phyloP scores from a whole-genome alignment of 2,329 filamentous ascomycete genomes.

The Ophiocordyceps unilateralis region DNA sequence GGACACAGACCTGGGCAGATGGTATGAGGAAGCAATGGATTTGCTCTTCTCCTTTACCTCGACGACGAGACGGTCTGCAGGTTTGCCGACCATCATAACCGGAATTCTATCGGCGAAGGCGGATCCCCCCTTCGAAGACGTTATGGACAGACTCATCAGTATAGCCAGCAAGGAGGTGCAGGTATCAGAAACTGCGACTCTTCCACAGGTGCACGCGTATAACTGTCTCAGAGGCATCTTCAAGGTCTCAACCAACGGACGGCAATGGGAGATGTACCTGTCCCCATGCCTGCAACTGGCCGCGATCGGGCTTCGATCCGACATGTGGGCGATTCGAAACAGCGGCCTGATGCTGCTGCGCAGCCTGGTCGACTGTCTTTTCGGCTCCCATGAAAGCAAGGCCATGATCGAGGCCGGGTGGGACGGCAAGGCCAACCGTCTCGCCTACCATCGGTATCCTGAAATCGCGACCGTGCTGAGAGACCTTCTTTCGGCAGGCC shows the following conservation, averaged over 20 bases:
- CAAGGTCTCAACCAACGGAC: slow-evolving; percentile 61
- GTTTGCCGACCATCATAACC: slow-evolving; percentile 72
- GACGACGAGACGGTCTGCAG: slow-evolving; percentile 79
- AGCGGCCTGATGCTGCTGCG: slow-evolving; percentile 81
- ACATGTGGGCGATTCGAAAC: slow-evolving; percentile 88
- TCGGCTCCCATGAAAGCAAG: slow-evolving; percentile 62
- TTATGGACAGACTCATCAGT: slow-evolving; percentile 43
- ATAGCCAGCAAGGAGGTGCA: slow-evolving; percentile 38
- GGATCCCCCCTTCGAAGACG: slow-evolving; percentile 42
- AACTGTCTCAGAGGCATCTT: slow-evolving; percentile 91
- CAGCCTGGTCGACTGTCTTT: slow-evolving; percentile 62
- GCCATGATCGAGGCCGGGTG: slow-evolving; percentile 40
- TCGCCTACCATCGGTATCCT: slow-evolving; percentile 55
- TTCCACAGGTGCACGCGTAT: slow-evolving; percentile 86
- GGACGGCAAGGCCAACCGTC: slow-evolving; percentile 45
- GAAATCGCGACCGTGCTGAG: slow-evolving; percentile 46
- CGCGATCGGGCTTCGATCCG: slow-evolving; percentile 58
- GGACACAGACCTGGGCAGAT: slow-evolving; percentile 31
- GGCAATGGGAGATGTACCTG: slow-evolving; percentile 60
- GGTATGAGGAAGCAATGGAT: slow-evolving; percentile 56
- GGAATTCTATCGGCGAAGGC: slow-evolving; percentile 58
- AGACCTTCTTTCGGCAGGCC: slow-evolving; percentile 38
- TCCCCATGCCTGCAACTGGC: slow-evolving; percentile 63
- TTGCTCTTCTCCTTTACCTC: slow-evolving; percentile 62
- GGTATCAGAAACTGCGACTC: slow-evolving; percentile 40